These are phyloP conservation scores for Lentinula aciculospora DNA, from an alignment of 768 basidiomycete species.

Conservation along the genomic window DNA sequence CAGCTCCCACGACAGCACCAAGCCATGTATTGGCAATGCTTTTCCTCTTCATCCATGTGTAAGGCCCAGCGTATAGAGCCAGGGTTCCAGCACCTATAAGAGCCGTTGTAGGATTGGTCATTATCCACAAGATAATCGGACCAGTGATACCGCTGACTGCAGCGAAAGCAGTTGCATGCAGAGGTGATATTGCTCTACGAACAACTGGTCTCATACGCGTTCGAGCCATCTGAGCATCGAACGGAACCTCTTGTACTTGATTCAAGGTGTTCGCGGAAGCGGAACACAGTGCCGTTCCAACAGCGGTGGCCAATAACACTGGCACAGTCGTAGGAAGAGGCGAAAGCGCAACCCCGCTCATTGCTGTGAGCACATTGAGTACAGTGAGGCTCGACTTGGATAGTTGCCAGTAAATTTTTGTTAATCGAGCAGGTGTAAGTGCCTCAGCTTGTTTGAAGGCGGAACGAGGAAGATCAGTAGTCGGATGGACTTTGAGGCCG, in stretches of 20 bases:
- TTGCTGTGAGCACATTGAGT: conserved; percentile 82
- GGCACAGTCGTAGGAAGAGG: conserved; percentile 83
- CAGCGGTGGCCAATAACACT: conserved; percentile 77
- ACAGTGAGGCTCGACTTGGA: conserved; percentile 81
- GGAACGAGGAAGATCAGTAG: conserved; percentile 12
- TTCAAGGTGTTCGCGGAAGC: conserved; percentile 94
- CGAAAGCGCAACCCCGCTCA: conserved; percentile 90
- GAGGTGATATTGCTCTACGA: conserved; percentile 73
- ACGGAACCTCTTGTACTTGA: conserved; percentile 90
- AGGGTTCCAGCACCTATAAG: conserved; percentile 81
- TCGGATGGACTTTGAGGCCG: conserved; percentile 13
- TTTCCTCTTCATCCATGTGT: conserved; percentile 89
- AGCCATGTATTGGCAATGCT: conserved; percentile 89
- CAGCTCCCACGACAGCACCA: conserved; percentile 84
- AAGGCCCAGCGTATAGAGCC: conserved; percentile 82
- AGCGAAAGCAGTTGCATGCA: conserved; percentile 83
- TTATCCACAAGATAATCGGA: conserved; percentile 67
- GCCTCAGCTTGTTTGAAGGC: conserved; percentile 30
- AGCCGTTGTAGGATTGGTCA: conserved; percentile 86
- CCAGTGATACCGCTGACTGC: conserved; percentile 72
- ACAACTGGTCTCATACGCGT: conserved; percentile 87
- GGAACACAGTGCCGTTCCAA: conserved; percentile 87
- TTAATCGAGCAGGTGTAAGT: conserved; percentile 45
- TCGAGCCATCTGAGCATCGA: conserved; percentile 94
- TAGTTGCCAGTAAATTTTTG: conserved; percentile 72